A percentile compares a stretch with the other conserved stretches of the same genome.
Conservation (phyloP, 2,329 filamentous ascomycete species). For the Beauveria brongniartii region DNA sequence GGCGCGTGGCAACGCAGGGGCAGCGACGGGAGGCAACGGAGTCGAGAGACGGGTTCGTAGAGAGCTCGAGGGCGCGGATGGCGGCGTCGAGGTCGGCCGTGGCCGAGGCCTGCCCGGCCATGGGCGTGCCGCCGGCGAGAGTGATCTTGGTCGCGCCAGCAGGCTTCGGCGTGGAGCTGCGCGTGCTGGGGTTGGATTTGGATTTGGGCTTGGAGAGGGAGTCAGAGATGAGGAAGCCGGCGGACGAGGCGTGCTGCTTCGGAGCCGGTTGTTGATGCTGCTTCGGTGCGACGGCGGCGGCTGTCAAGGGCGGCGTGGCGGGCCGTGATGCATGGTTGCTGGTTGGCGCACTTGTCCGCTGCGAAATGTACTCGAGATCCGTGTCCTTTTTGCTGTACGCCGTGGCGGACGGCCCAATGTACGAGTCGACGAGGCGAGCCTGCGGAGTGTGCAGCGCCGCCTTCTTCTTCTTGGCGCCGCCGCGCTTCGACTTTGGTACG, state of each 20-base stretch:
- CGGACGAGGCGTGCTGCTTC: slow-evolving; percentile 49
- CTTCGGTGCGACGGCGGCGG: not conserved
- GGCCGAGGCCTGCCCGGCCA: slow-evolving; percentile 72
- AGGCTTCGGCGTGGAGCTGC: slow-evolving; percentile 48
- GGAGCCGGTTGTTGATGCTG: slow-evolving; percentile 26
- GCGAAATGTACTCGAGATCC: slow-evolving; percentile 65
- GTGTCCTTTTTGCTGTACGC: slow-evolving; percentile 67
- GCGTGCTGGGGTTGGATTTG: slow-evolving; percentile 43
- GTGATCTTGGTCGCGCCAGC: slow-evolving; percentile 50
- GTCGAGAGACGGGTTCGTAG: slow-evolving; percentile 70
- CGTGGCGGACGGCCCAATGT: slow-evolving; percentile 56
- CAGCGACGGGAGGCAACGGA: slow-evolving; percentile 55
- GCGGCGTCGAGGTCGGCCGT: slow-evolving; percentile 68
- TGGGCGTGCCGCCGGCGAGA: slow-evolving; percentile 68
- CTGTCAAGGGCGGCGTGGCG: slow-evolving; percentile 21
- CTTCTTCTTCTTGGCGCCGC: slow-evolving; percentile 48
- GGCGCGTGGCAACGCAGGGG: slow-evolving; percentile 79
- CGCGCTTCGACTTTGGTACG: slow-evolving; percentile 42
- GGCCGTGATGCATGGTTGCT: slow-evolving; percentile 30
- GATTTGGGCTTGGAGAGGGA: slow-evolving; percentile 48
- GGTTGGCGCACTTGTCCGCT: slow-evolving; percentile 32
- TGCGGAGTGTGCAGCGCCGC: slow-evolving; percentile 54
- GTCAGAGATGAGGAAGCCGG: slow-evolving; percentile 78
- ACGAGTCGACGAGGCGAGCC: slow-evolving; percentile 50
- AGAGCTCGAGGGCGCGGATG: slow-evolving; percentile 83